Conservation (phyloP, 257 asterid genomes). For the Nicotiana sylvestris region DNA sequence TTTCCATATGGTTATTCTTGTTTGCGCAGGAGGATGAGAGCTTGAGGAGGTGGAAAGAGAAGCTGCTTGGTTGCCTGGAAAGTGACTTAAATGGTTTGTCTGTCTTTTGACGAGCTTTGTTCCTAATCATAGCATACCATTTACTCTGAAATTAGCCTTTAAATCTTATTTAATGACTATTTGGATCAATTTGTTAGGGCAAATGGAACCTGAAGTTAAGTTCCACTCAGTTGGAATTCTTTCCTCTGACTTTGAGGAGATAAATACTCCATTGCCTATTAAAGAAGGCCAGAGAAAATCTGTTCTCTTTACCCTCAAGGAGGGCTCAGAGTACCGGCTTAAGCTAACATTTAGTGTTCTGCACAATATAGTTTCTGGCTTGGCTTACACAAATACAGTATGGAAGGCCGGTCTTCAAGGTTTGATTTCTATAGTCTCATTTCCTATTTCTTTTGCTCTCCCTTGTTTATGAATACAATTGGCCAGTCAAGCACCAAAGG, state of each 20-base stretch:
- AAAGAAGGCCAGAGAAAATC: constrained; percentile 37
- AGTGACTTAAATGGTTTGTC: constrained; percentile 58
- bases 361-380: constrained; percentile 76
- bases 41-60: constrained; percentile 78
- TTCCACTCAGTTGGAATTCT: constrained; percentile 62
- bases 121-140: background rate
- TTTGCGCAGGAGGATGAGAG: constrained; percentile 65
- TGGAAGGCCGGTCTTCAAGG: constrained; percentile 75
- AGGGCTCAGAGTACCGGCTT: constrained; percentile 62
- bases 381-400: constrained; percentile 64
- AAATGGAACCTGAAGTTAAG: constrained; percentile 72
- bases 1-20: background rate
- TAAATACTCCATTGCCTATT: constrained; percentile 55
- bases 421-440: constrained; percentile 15
- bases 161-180: background rate
- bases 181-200: constrained; percentile 29
- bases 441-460: background rate
- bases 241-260: constrained; percentile 62
- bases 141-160: background rate
- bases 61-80: constrained; percentile 78
- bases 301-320: constrained; percentile 50
- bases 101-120: background rate
- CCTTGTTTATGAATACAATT: background rate
- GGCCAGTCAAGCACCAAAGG: background rate
- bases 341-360: constrained; percentile 67